Evolutionary conservation across 2,329 filamentous ascomycete genomes (phyloP).

Genomic region (Beauveria sp.): DNA sequence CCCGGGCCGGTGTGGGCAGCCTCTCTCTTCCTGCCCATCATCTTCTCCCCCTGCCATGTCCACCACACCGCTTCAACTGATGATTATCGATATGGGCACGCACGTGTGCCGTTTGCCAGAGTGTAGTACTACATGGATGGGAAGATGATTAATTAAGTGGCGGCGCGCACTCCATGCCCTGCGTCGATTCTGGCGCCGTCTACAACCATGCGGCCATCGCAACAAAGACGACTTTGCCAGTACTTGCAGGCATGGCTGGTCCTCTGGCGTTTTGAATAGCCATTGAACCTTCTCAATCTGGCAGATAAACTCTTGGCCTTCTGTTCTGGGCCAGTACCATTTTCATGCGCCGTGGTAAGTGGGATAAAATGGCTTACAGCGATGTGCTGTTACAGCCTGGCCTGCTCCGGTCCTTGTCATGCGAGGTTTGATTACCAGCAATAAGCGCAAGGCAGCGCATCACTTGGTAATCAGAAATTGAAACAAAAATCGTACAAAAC

Average conservation of each 20-base stretch:
- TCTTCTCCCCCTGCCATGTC: background rate
- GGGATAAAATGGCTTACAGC: background rate
- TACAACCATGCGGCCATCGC: background rate
- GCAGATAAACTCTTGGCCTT: background rate
- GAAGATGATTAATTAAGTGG: conserved; percentile 1
- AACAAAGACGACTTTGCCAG: background rate
- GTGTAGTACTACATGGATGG: background rate
- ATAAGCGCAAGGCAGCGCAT: background rate
- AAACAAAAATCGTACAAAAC: background rate
- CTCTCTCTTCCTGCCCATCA: background rate
- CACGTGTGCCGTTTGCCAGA: conserved; percentile 4
- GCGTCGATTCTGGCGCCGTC: conserved; percentile 2
- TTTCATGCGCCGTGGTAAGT: background rate
- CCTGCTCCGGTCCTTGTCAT: background rate
- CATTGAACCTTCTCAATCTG: conserved; percentile 4
- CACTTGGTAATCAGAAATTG: background rate
- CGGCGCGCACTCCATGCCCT: background rate
- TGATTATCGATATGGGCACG: background rate
- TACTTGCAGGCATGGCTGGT: background rate
- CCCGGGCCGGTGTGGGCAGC: background rate
- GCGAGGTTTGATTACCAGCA: background rate
- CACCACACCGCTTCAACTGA: conserved; percentile 9
- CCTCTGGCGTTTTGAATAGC: background rate
- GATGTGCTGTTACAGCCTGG: background rate
- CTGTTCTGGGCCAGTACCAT: background rate